Evolutionary conservation across 2,329 filamentous ascomycete species (phyloP).

Genomic region (Chalaropsis ovoidea): DNA sequence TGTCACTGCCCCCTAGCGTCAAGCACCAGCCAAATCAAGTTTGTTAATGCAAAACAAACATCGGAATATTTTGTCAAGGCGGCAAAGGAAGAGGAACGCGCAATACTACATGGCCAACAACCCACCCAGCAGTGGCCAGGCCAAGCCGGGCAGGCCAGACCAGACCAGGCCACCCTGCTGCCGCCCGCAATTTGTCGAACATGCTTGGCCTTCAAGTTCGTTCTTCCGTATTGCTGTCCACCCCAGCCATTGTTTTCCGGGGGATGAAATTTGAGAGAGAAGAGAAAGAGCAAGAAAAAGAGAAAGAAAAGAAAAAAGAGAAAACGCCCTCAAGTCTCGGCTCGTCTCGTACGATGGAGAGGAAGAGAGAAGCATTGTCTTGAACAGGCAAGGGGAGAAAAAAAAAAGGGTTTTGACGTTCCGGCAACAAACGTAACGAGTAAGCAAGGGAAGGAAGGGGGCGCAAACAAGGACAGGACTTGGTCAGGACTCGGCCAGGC

Average conservation of each 20-base stretch:
- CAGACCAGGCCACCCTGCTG: conserved; percentile 1
- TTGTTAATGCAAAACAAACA: conserved; percentile 15
- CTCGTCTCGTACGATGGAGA: no score
- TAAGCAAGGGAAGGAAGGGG: conserved; percentile 3
- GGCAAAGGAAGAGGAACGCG: conserved; percentile 15
- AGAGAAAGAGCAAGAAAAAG: not conserved
- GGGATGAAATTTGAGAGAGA: not conserved
- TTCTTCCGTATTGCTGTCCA: not conserved
- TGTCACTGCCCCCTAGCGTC: not conserved
- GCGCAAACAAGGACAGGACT: not conserved
- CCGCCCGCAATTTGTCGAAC: not conserved
- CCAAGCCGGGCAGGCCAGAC: no score
- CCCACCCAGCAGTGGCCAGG: no score
- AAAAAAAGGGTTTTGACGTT: not conserved
- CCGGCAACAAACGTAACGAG: not conserved
- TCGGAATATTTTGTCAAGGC: conserved; percentile 19
- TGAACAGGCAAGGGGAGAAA: no score
- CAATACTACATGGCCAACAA: conserved; percentile 16
- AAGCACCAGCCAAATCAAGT: not conserved
- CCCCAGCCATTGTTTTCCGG: not conserved
- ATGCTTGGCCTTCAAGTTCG: not conserved
- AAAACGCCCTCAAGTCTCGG: no score
- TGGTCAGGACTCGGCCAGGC: not conserved
- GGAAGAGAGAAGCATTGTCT: not conserved
- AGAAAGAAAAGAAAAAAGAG: no score